Evolutionary conservation across 1,139 yeast genomes (phyloP).

Genomic region (Yamadazyma trypodendri): DNA sequence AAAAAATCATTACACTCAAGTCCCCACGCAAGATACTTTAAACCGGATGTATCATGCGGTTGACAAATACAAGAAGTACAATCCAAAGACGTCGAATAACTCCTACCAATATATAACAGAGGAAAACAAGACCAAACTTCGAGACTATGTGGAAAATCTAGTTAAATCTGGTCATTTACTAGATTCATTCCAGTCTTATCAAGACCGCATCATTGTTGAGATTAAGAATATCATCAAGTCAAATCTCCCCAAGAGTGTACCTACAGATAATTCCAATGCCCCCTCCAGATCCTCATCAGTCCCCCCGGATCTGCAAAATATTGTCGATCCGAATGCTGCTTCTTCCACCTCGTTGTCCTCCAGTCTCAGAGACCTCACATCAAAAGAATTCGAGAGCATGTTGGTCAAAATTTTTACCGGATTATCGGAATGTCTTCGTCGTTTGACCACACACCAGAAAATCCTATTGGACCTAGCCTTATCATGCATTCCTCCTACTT

Average conservation of each 20-base stretch:
- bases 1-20: conserved; percentile 51
- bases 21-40: conserved; percentile 51
- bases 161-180: conserved; percentile 63
- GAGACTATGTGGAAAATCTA: conserved; percentile 52
- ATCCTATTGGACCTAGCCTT: conserved; percentile 71
- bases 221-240: conserved; percentile 69
- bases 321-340: background rate
- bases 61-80: conserved; percentile 23
- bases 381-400: conserved; percentile 75
- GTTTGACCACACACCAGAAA: conserved; percentile 79
- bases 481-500: conserved; percentile 41
- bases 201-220: conserved; percentile 65
- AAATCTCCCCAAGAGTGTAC: conserved; percentile 49
- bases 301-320: conserved; percentile 19
- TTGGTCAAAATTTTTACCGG: conserved; percentile 58
- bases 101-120: conserved; percentile 36
- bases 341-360: conserved; percentile 36
- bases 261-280: conserved; percentile 21
- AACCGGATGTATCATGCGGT: conserved; percentile 41
- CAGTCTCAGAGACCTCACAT: conserved; percentile 61
- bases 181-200: conserved; percentile 64
- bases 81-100: conserved; percentile 18
- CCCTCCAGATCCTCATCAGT: conserved; percentile 34
- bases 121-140: conserved; percentile 38
- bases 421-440: conserved; percentile 68